phyloP scores from a whole-genome alignment of 2,329 filamentous ascomycete genomes.

The Hypomyces rosellus region DNA sequence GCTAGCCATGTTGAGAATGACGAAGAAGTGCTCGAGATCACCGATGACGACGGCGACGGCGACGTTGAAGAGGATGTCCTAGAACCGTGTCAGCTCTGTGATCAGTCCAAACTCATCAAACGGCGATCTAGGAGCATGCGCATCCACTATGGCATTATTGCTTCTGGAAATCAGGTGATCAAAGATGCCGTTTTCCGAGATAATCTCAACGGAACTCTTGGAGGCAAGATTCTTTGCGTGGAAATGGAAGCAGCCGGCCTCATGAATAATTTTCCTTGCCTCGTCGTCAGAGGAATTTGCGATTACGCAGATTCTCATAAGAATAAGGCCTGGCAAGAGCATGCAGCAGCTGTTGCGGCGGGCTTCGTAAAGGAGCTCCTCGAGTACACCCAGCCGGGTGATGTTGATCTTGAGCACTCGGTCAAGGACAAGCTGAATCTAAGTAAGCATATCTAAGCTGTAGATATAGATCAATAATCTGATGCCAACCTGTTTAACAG shows the following conservation, averaged over 20 bases:
- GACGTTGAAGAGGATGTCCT: too few relatives aligned
- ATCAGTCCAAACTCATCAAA: too few relatives aligned
- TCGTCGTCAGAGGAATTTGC: conserved; percentile 32
- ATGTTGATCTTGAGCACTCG: too few relatives aligned
- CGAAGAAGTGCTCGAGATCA: too few relatives aligned
- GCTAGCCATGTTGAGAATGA: too few relatives aligned
- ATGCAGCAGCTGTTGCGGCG: conserved; percentile 28
- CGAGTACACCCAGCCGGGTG: background rate
- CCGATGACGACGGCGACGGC: too few relatives aligned
- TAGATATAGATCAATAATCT: too few relatives aligned
- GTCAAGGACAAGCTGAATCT: too few relatives aligned
- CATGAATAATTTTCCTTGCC: conserved; percentile 23
- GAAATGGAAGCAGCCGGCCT: conserved; percentile 14
- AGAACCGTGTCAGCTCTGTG: too few relatives aligned
- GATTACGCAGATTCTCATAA: conserved; percentile 36
- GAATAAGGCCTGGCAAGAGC: conserved; percentile 29
- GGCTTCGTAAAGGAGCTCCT: conserved; percentile 19
- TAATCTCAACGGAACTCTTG: conserved; percentile 13
- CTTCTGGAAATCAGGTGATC: conserved; percentile 30
- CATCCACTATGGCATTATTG: conserved; percentile 3
- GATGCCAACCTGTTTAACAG: too few relatives aligned
- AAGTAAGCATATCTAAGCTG: too few relatives aligned
- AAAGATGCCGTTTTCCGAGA: conserved; percentile 26
- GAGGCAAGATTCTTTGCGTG: conserved; percentile 16
- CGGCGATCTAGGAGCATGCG: too few relatives aligned